Evolutionary conservation across 805 yeast species (phyloP), one percentile per base, ranked within the genome.

Genomic region (Ogataea degrootiae): DNA sequence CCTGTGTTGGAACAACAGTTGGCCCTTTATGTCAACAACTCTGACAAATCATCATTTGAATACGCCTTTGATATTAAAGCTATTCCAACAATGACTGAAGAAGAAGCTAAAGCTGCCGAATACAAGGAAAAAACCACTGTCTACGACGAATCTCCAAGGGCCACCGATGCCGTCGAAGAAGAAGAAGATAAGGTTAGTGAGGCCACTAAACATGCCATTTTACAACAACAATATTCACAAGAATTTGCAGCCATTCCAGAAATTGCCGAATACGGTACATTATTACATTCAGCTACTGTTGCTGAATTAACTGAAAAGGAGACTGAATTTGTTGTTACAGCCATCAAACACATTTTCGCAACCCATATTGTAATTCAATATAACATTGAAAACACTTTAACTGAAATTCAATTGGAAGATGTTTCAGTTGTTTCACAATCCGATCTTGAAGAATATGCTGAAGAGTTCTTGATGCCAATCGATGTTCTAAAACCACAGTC

Each of bases 271-370:
- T 89, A 83, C 61, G 98, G 98, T 52, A 66, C 76, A 35, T 74
- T 90, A 52, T 72, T 90, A 51, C 89, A 85, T 68, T 79, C 91
- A 8, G 82, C 96, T 2, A 62, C 70, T 35, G 66, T 73, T 34
- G 72, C 80, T 47, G 80, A 84, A 55, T 79, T 92, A 60, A 91
- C 98, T 21, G 99, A 94, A 66, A 75, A 79, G 50, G 98, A 91
- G 66, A 89, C 95, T 51, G 99, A 94, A 69, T 89, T 90, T 66
- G 91, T 89, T 39, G 96, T 94, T 50, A 77, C 76, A 44, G 91
- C 85, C 34, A 74, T 87, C 47, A 91, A 88, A 67, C 98, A 91
- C 65, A 69, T 91, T 47, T 94, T 87, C 68, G 80, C 80, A 51
- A 72, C 79, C 15, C 83, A 86, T 59, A 80, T 92, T 52, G 80